Evolutionary conservation across 495 filamentous ascomycete species (phyloP).

Genomic region (Penicillium riverlandense): DNA sequence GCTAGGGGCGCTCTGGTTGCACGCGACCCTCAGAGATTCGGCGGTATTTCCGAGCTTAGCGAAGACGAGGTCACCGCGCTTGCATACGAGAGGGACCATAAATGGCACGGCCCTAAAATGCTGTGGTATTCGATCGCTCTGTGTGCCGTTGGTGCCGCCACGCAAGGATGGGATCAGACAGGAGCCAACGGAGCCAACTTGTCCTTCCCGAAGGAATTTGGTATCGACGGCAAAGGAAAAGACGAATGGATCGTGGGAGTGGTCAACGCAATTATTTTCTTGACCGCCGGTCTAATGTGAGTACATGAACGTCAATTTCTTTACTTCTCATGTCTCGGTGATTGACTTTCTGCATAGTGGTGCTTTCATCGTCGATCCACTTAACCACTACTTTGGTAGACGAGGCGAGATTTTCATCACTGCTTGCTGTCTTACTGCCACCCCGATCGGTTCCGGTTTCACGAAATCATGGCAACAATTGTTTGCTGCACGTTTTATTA

Average conservation of each 20-base stretch:
- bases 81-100: conserved; percentile 22
- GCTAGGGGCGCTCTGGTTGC: conserved; percentile 32
- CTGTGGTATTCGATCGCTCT: conserved; percentile 29
- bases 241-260: conserved; percentile 55
- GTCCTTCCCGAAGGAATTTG: conserved; percentile 47
- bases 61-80: conserved; percentile 17
- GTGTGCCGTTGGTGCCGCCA: conserved; percentile 29
- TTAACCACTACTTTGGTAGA: conserved; percentile 48
- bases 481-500: conserved; percentile 45
- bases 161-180: conserved; percentile 58
- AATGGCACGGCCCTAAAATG: conserved; percentile 27
- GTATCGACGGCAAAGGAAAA: conserved; percentile 29
- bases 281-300: conserved; percentile 28
- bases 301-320: conserved; percentile 19
- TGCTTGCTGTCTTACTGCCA: conserved; percentile 40
- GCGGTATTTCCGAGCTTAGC: conserved; percentile 9
- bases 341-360: conserved; percentile 33
- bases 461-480: conserved; percentile 48
- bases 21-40: conserved; percentile 15
- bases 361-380: conserved; percentile 42
- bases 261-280: conserved; percentile 42
- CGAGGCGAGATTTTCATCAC: conserved; percentile 52
- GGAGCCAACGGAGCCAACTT: conserved; percentile 62
- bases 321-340: conserved; percentile 3
- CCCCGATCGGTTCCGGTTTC: conserved; percentile 45